These are phyloP conservation scores for Pogostemon cablin DNA, from an alignment of 257 asterid genomes.

Conservation along the genomic window DNA sequence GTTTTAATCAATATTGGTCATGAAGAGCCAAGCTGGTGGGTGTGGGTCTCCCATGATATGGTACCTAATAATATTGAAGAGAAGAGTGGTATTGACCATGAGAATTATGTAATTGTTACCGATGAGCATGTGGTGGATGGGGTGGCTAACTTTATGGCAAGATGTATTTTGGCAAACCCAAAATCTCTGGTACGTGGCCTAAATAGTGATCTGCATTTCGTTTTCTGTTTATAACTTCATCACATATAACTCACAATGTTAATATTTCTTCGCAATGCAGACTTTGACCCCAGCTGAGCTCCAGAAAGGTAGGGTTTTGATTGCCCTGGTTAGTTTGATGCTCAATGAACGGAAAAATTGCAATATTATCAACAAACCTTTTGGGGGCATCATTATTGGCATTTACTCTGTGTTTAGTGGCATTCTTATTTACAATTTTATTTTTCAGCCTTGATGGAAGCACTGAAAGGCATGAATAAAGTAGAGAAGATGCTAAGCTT, in stretches of 20 bases:
- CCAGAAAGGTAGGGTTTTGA: slow-evolving; percentile 58
- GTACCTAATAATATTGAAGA: slow-evolving; percentile 59
- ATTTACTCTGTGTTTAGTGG: background rate
- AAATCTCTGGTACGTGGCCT: slow-evolving; percentile 59
- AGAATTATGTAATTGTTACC: slow-evolving; percentile 69
- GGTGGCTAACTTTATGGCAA: slow-evolving; percentile 89
- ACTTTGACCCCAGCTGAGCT: slow-evolving; percentile 72
- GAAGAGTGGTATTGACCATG: slow-evolving; percentile 74
- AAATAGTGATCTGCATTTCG: background rate
- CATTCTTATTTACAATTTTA: slow-evolving; percentile 21
- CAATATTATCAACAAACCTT: background rate
- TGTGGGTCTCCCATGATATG: slow-evolving; percentile 83
- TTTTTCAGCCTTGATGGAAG: slow-evolving; percentile 70
- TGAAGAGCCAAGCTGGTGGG: slow-evolving; percentile 96
- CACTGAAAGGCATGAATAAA: slow-evolving; percentile 69
- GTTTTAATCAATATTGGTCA: slow-evolving; percentile 62
- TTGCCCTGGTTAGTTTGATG: background rate
- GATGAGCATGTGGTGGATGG: slow-evolving; percentile 92
- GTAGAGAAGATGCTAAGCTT: slow-evolving; percentile 72
- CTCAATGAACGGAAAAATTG: background rate
- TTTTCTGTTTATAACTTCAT: background rate
- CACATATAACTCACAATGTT: slow-evolving; percentile 28
- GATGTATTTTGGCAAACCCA: slow-evolving; percentile 75
- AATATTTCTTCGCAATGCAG: slow-evolving; percentile 51
- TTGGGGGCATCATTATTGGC: background rate